phyloP scores from a whole-genome alignment of 805 yeast genomes.

The Pichia manshurica region DNA sequence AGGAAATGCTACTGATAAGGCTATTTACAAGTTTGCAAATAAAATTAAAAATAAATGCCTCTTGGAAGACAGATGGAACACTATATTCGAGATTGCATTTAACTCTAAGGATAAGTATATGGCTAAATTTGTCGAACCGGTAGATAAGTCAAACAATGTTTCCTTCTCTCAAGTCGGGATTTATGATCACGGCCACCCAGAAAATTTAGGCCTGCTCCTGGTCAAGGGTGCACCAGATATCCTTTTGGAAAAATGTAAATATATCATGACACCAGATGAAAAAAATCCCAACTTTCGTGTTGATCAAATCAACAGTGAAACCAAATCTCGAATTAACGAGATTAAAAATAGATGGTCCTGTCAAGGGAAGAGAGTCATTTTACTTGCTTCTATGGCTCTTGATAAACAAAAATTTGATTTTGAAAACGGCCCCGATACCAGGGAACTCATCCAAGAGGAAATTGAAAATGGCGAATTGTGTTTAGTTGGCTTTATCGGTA shows the following conservation, averaged over 20 bases:
- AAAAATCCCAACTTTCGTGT: slow-evolving; percentile 10
- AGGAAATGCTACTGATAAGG: slow-evolving; percentile 47
- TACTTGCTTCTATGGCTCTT: slow-evolving; percentile 26
- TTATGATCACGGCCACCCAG: slow-evolving; percentile 14
- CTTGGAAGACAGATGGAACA: slow-evolving; percentile 19
- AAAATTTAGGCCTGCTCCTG: neutral
- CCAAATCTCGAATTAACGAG: slow-evolving; percentile 20
- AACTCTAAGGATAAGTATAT: slow-evolving; percentile 41
- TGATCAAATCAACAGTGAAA: slow-evolving; percentile 19
- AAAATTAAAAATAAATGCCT: slow-evolving; percentile 13
- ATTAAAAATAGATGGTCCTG: slow-evolving; percentile 33
- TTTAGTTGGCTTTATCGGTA: slow-evolving; percentile 37
- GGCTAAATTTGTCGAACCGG: slow-evolving; percentile 31
- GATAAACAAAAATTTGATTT: slow-evolving; percentile 16
- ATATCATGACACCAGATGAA: neutral
- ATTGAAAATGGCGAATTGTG: slow-evolving; percentile 18
- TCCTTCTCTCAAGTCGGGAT: slow-evolving; percentile 32
- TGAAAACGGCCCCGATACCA: slow-evolving; percentile 3
- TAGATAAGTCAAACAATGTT: slow-evolving; percentile 45
- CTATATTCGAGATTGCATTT: slow-evolving; percentile 33
- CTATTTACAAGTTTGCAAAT: slow-evolving; percentile 35
- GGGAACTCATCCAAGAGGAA: slow-evolving; percentile 9
- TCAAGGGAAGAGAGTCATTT: slow-evolving; percentile 34
- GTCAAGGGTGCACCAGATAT: slow-evolving; percentile 5
- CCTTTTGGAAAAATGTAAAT: slow-evolving; percentile 1